Percentiles rank a stretch among this genome's conserved stretches.
These are phyloP conservation scores for Yarrowia bubula DNA, from an alignment of 805 yeast genomes.

Conservation along the genomic window DNA sequence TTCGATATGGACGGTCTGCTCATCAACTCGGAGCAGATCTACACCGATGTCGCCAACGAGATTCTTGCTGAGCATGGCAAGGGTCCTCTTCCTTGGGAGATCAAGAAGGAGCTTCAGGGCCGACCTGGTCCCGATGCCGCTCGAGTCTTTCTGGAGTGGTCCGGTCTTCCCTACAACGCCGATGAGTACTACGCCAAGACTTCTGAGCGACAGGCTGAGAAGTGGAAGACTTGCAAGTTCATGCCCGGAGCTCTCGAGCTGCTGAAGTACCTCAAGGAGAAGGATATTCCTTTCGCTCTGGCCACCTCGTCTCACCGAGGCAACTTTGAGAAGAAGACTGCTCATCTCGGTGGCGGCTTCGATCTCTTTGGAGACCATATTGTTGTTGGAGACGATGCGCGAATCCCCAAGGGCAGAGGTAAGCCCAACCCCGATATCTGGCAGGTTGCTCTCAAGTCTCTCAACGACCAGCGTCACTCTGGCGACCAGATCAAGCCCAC, in stretches of 20 bases:
- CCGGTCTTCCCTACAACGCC: conserved; percentile 63
- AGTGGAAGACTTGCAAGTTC: conserved; percentile 65
- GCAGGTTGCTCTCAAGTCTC: conserved; percentile 69
- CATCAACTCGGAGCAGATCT: conserved; percentile 87
- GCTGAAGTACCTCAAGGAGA: conserved; percentile 50
- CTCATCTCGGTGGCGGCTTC: conserved; percentile 62
- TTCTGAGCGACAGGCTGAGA: conserved; percentile 49
- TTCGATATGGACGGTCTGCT: conserved; percentile 93
- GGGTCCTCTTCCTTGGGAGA: conserved; percentile 83
- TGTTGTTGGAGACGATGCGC: conserved; percentile 84
- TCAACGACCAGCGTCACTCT: conserved; percentile 55
- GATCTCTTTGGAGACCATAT: conserved; percentile 61
- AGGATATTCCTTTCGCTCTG: conserved; percentile 74
- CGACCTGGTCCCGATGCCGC: conserved; percentile 81
- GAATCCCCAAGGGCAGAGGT: conserved; percentile 82
- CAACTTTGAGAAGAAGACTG: conserved; percentile 71
- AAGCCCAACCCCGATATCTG: conserved; percentile 95
- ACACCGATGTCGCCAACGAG: conserved; percentile 73
- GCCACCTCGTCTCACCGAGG: conserved; percentile 76
- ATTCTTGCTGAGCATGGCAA: conserved; percentile 65
- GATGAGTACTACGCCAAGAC: conserved; percentile 60
- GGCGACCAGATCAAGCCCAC: conserved; percentile 57
- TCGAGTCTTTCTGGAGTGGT: conserved; percentile 61
- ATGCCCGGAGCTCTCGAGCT: conserved; percentile 85
- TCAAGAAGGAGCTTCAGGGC: conserved; percentile 85